A percentile compares a stretch with the other conserved stretches of the same genome.
phyloP scores from a whole-genome alignment of 2,329 filamentous ascomycete species.

The Colletotrichum lupini region DNA sequence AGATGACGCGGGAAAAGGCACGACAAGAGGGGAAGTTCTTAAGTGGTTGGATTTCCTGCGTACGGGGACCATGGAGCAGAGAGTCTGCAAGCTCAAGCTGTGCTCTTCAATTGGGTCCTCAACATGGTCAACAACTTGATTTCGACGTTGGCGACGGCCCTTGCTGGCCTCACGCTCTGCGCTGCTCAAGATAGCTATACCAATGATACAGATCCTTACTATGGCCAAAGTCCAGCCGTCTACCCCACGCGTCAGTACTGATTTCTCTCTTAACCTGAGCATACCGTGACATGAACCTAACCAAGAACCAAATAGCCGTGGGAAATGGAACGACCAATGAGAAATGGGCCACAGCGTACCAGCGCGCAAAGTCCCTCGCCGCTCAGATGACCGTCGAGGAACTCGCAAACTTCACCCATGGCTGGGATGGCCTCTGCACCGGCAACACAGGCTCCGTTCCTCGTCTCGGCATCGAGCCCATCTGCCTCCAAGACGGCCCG shows the following conservation, averaged over 20 bases:
- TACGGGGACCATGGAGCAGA: neutral
- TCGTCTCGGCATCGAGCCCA: conserved; percentile 55
- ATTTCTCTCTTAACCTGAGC: neutral
- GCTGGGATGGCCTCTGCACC: conserved; percentile 43
- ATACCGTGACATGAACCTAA: neutral
- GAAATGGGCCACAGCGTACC: conserved; percentile 68
- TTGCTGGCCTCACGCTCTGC: conserved; percentile 8
- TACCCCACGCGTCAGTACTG: conserved; percentile 40
- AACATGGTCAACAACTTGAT: conserved; percentile 9
- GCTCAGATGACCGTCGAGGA: conserved; percentile 73
- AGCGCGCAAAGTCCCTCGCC: conserved; percentile 67
- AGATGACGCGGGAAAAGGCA: neutral
- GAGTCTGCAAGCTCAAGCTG: neutral
- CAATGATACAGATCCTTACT: conserved; percentile 20
- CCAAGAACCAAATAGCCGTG: neutral
- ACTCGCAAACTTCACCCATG: conserved; percentile 57
- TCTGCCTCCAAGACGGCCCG: conserved; percentile 61
- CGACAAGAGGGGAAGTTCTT: neutral
- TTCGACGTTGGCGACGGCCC: neutral
- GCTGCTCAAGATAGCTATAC: conserved; percentile 14
- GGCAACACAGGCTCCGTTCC: conserved; percentile 59
- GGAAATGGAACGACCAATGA: conserved; percentile 38
- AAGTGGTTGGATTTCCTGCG: neutral
- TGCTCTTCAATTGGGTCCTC: neutral
- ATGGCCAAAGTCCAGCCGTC: conserved; percentile 39